Conservation (phyloP, 352 stramenopile genomes). For the Phytopythium litorale region DNA sequence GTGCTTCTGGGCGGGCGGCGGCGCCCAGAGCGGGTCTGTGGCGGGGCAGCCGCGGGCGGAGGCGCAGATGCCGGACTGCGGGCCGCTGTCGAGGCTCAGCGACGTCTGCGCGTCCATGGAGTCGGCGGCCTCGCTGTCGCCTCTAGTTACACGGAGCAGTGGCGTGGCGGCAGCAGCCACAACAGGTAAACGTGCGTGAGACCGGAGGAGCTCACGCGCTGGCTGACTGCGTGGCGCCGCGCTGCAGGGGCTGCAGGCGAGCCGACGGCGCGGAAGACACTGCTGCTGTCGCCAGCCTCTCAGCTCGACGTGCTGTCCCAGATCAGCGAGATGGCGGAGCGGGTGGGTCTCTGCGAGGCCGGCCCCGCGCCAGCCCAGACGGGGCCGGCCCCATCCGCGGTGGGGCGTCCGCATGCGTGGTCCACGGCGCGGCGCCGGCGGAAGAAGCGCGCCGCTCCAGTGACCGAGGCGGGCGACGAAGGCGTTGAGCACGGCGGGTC, state of each 20-base stretch:
- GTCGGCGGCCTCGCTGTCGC: neutral
- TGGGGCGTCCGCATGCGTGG: conserved; percentile 19
- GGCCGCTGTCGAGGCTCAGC: neutral
- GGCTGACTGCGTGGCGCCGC: too few species aligned
- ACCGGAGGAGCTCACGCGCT: too few species aligned
- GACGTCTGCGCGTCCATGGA: neutral
- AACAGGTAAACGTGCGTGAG: too few species aligned
- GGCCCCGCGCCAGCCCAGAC: neutral
- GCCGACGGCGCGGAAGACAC: conserved; percentile 8
- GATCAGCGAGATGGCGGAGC: conserved; percentile 66
- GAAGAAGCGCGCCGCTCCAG: conserved; percentile 1
- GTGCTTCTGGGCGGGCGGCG: conserved; percentile 22
- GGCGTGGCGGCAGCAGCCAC: too few species aligned
- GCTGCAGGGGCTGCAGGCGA: too few species aligned
- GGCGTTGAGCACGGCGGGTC: neutral
- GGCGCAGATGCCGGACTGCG: neutral
- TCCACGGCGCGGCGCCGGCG: conserved; percentile 3
- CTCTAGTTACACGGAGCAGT: neutral
- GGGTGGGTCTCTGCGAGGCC: conserved; percentile 11
- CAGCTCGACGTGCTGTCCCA: conserved; percentile 73
- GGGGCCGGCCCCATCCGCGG: neutral
- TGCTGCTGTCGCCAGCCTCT: conserved; percentile 59
- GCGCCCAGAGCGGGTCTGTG: neutral
- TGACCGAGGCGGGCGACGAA: neutral
- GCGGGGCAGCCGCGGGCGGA: neutral